phyloP scores from a whole-genome alignment of 1,139 yeast genomes.

The Blastobotrys niveus region DNA sequence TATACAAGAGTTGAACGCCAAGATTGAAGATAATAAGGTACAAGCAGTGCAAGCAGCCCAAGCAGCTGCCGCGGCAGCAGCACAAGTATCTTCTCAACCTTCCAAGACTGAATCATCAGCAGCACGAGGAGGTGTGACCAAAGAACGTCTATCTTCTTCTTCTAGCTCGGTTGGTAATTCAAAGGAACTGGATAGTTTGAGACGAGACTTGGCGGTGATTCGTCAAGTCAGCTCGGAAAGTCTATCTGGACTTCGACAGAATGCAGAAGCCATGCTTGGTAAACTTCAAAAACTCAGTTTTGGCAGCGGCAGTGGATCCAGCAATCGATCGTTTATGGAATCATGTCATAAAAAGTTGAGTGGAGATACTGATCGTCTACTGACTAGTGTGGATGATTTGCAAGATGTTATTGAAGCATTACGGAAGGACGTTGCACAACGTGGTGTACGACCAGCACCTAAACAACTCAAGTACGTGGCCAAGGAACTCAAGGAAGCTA shows the following conservation, averaged over 20 bases:
- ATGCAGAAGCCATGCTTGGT: conserved; percentile 43
- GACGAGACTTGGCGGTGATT: conserved; percentile 57
- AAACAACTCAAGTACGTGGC: conserved; percentile 64
- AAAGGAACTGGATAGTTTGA: conserved; percentile 33
- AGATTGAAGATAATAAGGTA: conserved; percentile 31
- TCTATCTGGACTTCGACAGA: conserved; percentile 40
- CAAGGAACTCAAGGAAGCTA: conserved; percentile 60
- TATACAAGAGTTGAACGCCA: conserved; percentile 36
- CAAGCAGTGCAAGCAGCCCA: not conserved
- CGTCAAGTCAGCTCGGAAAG: conserved; percentile 52
- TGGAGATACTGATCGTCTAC: conserved; percentile 64
- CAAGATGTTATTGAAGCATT: conserved; percentile 89
- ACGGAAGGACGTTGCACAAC: conserved; percentile 84
- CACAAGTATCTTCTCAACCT: not conserved
- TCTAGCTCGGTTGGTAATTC: conserved; percentile 1
- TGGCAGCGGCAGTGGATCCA: conserved; percentile 40
- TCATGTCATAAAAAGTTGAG: conserved; percentile 69
- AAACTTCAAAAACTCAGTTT: conserved; percentile 47
- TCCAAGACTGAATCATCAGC: not conserved
- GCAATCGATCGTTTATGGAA: conserved; percentile 68
- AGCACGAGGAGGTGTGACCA: not conserved
- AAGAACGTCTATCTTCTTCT: conserved; percentile 3
- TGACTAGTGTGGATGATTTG: conserved; percentile 81
- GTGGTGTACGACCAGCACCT: conserved; percentile 79
- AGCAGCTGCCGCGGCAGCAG: no score